Conservation (phyloP, 768 basidiomycete genomes). For the Collybia sordida region DNA sequence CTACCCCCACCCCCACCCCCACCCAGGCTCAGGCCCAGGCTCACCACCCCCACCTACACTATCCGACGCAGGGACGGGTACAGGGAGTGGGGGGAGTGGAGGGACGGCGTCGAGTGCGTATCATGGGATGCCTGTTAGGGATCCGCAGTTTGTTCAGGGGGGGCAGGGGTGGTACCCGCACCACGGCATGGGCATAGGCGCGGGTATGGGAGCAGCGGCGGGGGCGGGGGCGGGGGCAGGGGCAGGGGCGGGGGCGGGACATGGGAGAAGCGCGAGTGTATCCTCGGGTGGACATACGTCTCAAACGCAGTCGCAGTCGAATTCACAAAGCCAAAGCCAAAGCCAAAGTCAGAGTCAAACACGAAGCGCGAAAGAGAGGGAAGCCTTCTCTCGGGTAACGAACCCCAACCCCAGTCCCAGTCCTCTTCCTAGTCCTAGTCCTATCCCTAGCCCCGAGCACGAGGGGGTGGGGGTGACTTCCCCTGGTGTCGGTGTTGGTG, state of each 20-base stretch:
- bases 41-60: neutral
- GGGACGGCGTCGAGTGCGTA: too few relatives aligned
- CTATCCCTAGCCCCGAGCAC: neutral
- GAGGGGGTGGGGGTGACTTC: conserved; percentile 10
- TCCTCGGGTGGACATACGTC: neutral
- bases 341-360: neutral
- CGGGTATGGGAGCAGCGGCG: neutral
- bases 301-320: neutral
- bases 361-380: conserved; percentile 23
- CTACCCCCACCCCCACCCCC: too few relatives aligned
- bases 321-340: neutral
- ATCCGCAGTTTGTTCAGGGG: neutral
- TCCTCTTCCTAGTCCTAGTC: too few relatives aligned
- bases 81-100: too few relatives aligned
- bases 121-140: neutral
- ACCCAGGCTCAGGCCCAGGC: neutral
- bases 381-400: conserved; percentile 12
- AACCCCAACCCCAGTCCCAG: too few relatives aligned
- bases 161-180: neutral
- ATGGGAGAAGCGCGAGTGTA: neutral
- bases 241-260: neutral
- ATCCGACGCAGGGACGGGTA: neutral
- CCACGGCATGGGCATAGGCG: too few relatives aligned
- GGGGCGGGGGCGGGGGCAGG: neutral
- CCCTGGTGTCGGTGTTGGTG: neutral